phyloP scores from a whole-genome alignment of 2,329 filamentous ascomycete genomes.

The Rhynchosporium secalis region DNA sequence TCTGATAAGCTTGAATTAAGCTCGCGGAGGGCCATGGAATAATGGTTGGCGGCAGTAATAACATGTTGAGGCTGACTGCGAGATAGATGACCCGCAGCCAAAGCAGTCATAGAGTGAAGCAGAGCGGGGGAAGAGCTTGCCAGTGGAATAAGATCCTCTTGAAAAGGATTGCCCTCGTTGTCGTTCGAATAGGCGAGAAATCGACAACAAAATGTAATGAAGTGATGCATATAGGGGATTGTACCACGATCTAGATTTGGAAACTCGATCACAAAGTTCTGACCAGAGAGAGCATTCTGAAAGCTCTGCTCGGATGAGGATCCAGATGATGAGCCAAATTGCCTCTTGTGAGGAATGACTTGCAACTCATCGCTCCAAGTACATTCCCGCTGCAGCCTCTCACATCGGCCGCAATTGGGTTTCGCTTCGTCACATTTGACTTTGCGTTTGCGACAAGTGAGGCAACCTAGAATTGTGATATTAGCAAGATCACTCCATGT shows the following conservation, averaged over 20 bases:
- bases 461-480: conserved; percentile 48
- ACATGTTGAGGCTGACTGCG: conserved; percentile 34
- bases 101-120: conserved; percentile 37
- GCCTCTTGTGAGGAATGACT: conserved; percentile 25
- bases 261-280: conserved; percentile 38
- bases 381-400: conserved; percentile 35
- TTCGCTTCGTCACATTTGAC: conserved; percentile 72
- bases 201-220: conserved; percentile 37
- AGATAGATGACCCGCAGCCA: conserved; percentile 37
- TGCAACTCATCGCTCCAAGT: conserved; percentile 35
- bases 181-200: conserved; percentile 39
- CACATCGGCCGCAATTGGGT: conserved; percentile 54
- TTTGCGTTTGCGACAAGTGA: conserved; percentile 67
- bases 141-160: conserved; percentile 34
- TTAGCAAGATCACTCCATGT: conserved; percentile 9
- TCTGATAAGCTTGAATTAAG: conserved; percentile 33
- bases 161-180: conserved; percentile 38
- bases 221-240: conserved; percentile 39
- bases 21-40: conserved; percentile 35
- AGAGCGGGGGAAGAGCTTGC: conserved; percentile 35
- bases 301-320: conserved; percentile 14
- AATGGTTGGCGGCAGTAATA: conserved; percentile 34
- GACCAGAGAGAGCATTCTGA: conserved; percentile 25
- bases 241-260: conserved; percentile 34
- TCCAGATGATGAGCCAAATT: conserved; percentile 3